These are phyloP conservation scores for Coemansia sp. DNA, from an alignment of 192 early-diverging fungal genomes.

Conservation along the genomic window DNA sequence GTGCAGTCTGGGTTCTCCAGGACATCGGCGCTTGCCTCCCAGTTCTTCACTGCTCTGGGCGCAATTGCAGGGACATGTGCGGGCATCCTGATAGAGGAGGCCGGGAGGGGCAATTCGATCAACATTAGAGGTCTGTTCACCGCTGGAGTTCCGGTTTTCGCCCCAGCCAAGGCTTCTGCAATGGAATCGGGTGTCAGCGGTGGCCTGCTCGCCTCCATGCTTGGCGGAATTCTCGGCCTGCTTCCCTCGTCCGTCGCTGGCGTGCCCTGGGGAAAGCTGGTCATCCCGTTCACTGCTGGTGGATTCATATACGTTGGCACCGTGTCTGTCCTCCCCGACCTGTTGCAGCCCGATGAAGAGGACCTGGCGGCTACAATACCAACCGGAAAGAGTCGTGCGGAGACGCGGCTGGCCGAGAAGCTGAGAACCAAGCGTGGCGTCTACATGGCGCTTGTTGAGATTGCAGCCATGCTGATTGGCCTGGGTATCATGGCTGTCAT, in stretches of 20 bases:
- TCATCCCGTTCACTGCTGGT: slow-evolving; percentile 86
- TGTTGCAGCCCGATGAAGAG: slow-evolving; percentile 64
- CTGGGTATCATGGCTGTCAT: slow-evolving; percentile 75
- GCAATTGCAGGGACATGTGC: slow-evolving; percentile 77
- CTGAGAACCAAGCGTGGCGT: slow-evolving; percentile 25
- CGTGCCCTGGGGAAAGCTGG: slow-evolving; percentile 69
- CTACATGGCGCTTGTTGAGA: slow-evolving; percentile 57
- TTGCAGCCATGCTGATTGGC: slow-evolving; percentile 72
- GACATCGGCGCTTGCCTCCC: slow-evolving; percentile 69
- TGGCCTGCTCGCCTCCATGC: slow-evolving; percentile 14
- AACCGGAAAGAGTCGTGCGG: slow-evolving; percentile 13
- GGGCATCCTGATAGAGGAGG: slow-evolving; percentile 76
- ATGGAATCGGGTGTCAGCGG: neutral
- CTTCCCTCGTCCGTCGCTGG: slow-evolving; percentile 56
- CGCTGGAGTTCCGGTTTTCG: slow-evolving; percentile 35
- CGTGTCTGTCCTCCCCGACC: slow-evolving; percentile 80
- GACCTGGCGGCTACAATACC: slow-evolving; percentile 9
- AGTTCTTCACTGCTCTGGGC: slow-evolving; percentile 80
- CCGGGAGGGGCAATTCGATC: slow-evolving; percentile 48
- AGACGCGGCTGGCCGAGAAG: slow-evolving; percentile 6
- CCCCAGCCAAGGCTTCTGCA: slow-evolving; percentile 8
- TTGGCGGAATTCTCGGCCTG: slow-evolving; percentile 28
- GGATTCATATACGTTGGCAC: slow-evolving; percentile 87
- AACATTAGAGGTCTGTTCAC: slow-evolving; percentile 34
- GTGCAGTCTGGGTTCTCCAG: slow-evolving; percentile 79